Base-by-base conservation (phyloP, 352 stramenopile species). In the Phytophthora rubi region DNA sequence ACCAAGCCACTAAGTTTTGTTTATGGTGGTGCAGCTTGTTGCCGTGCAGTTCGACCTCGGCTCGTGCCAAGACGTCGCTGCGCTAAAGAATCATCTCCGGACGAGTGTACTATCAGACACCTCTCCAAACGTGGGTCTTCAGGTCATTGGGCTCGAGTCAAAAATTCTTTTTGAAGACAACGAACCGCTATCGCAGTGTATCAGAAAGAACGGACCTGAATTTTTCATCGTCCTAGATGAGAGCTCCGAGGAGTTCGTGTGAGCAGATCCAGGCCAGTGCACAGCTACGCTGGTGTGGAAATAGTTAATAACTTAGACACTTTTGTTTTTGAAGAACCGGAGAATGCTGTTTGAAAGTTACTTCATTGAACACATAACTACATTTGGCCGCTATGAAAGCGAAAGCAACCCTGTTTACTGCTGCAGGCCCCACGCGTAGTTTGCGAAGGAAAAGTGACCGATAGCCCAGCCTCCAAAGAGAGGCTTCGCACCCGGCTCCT, bases 151-250 rank as follows among this genome's bases (percentile, higher is more conserved):
- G 0, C 45, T 77, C 3, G 44, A 59, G 16, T 70, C 71, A 4
- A 69, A 59, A 44, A 28, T 59, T 0, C 18, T 73, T 9, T 64
- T 71, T 10, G 48, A 54, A n/a, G 47, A 82, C 18, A 10, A 69
- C 0, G 72, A 78, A 32, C 44, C 21, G 1, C 52, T 82, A 44
- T 28, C 35, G 16, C 48, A 45, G 6, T 82, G 72, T 52, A 53
- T 82, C 18, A 8, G 18, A 13, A 39, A 67, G 1, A 74, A 81
- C 52, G 76, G 72, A 8, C n/a, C 13, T 16, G 66, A 71, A 3
- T 75, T 81, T 51, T 83, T 63, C 47, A 16, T 79, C 6, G 65
- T 80, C 2, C 33, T 71, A 3, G 69, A 77, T 0, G 59, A 80
- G 28, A 70, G 26, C 16, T 42, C 54, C 26, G 65, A 70, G 51